Evolutionary conservation across 2,329 filamentous ascomycete species (phyloP), one percentile per base, ranked within the genome.

Genomic region (Dendrostoma leiphaemia): DNA sequence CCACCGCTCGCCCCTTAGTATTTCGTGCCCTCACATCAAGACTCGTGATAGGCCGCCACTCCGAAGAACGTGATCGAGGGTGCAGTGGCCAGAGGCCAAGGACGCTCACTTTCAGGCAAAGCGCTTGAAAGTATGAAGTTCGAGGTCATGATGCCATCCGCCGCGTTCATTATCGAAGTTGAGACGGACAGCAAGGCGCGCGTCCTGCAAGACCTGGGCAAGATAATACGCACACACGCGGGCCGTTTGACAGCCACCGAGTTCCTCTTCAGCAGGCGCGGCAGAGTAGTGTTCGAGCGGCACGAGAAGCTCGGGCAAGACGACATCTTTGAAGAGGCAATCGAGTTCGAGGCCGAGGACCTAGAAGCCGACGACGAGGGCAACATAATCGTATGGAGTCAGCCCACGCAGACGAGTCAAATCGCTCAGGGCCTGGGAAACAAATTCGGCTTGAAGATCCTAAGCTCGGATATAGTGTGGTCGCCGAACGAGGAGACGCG

Each of bases 31-130:
- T 46, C 23, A 46, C 28, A 17, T 46, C 29, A 17, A 24, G 29
- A 23, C 17, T 31, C n/a, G 13, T 21, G 12, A 34, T 46, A 46
- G 44, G 26, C 84, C 56, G 89, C 88, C 60, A 86, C 96, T 45
- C 90, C 92, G 2, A 97, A 97, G 72, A 76, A 84, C 19, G 80
- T 84, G 2, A 96, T 97, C 62, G 92, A 97, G 69, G 79, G 80
- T 13, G 91, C 94, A 51, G 86, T 99, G 61, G 89, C 91, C 13
- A 86, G 91, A 44, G 94, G 94, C 2, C 92, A 97, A 68, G 93
- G 94, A 38, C 82, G 87, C 60, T 92, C 91, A 23, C 73, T 84
- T 2, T 82, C 81, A 5, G 94, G 94, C 50, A 81, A 82, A 15
- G 79, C 84, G 13, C 82, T 97, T n/a, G 92, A 97, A 67, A 77